phyloP scores from a whole-genome alignment of 352 stramenopile species.

The Blastocystis sp. region DNA sequence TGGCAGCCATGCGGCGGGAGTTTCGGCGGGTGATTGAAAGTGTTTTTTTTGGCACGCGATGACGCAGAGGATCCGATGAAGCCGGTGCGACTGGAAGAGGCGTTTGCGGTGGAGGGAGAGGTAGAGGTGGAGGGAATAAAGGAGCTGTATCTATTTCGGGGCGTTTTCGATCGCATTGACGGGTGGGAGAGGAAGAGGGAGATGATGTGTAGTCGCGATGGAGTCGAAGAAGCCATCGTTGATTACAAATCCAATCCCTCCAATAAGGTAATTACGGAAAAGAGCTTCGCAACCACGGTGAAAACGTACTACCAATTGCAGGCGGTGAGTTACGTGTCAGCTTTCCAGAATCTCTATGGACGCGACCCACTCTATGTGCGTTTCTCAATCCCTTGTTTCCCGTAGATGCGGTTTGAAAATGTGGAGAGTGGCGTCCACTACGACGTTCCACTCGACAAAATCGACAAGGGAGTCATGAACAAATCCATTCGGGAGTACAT shows the following conservation, averaged over 20 bases:
- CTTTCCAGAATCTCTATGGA: slow-evolving; percentile 9
- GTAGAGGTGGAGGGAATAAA: background rate
- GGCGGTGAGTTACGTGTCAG: background rate
- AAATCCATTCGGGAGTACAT: background rate
- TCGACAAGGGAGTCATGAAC: background rate
- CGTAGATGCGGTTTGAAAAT: slow-evolving; percentile 50
- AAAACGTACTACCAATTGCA: slow-evolving; percentile 45
- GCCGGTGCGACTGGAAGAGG: background rate
- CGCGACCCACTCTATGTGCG: background rate
- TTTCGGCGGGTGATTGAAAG: background rate
- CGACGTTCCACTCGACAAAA: background rate
- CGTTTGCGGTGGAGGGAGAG: background rate
- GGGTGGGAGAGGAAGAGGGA: background rate
- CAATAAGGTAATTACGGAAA: background rate
- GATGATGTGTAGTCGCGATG: background rate
- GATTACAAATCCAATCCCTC: slow-evolving; percentile 54
- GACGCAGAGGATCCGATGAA: background rate
- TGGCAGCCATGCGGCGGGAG: background rate
- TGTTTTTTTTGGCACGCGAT: too few species aligned
- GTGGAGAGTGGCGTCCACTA: slow-evolving; percentile 26
- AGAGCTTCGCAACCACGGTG: background rate
- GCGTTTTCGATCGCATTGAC: slow-evolving; percentile 50
- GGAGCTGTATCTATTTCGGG: background rate
- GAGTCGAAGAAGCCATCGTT: background rate
- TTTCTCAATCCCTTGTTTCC: background rate